phyloP scores from a whole-genome alignment of 306 rosid genomes.

The Begonia loranthoides region DNA sequence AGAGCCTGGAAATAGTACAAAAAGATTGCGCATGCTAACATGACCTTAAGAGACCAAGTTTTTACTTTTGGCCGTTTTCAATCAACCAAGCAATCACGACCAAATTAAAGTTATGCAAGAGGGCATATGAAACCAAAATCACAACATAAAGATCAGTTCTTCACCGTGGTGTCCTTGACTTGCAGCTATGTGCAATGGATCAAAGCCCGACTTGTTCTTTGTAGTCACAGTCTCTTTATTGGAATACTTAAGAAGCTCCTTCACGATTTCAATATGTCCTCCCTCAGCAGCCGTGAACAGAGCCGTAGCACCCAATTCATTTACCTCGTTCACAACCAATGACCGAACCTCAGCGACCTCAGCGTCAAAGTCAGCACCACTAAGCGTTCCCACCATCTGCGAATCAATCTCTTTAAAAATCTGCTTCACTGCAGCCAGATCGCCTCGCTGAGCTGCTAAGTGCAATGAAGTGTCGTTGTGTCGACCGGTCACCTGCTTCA shows the following conservation, averaged over 20 bases:
- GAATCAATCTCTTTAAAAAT: conserved; percentile 59
- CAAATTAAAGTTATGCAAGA: neutral
- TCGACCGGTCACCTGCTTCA: conserved; percentile 95
- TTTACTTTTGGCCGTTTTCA: too few species aligned
- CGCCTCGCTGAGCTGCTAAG: conserved; percentile 89
- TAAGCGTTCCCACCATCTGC: conserved; percentile 54
- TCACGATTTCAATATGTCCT: conserved; percentile 75
- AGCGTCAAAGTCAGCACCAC: conserved; percentile 44
- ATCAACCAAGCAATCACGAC: neutral
- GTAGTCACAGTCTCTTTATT: conserved; percentile 37
- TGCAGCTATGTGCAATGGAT: conserved; percentile 90
- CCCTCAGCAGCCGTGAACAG: conserved; percentile 77
- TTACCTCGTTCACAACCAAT: conserved; percentile 69
- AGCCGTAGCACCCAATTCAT: conserved; percentile 83
- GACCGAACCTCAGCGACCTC: conserved; percentile 94
- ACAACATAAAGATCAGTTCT: neutral
- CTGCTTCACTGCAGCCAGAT: conserved; percentile 81
- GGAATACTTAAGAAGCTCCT: conserved; percentile 68
- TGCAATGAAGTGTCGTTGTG: conserved; percentile 96
- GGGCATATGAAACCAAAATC: neutral
- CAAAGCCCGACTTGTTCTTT: conserved; percentile 59
- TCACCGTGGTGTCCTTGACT: conserved; percentile 80
- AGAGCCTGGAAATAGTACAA: too few species aligned
- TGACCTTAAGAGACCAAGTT: too few species aligned
- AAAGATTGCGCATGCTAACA: too few species aligned